These are phyloP conservation scores for Termitomyces sp. DNA, from an alignment of 768 basidiomycete genomes.

Conservation along the genomic window DNA sequence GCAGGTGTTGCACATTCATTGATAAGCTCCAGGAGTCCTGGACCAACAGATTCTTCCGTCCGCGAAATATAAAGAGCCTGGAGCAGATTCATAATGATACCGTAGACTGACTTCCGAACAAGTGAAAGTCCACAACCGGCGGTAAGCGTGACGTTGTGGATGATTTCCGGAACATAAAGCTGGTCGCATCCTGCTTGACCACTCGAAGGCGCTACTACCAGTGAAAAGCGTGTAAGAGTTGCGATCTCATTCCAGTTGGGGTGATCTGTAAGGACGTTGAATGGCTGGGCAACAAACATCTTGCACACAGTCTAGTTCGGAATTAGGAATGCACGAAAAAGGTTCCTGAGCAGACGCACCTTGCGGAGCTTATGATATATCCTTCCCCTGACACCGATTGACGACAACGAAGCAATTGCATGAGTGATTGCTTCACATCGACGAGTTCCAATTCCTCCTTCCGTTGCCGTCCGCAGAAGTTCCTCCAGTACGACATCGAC, in stretches of 20 bases:
- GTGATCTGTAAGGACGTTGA: conserved; percentile 63
- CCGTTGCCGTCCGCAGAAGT: conserved; percentile 75
- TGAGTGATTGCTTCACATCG: conserved; percentile 75
- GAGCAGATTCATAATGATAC: conserved; percentile 74
- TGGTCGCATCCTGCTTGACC: conserved; percentile 62
- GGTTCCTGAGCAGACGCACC: conserved; percentile 30
- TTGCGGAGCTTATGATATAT: conserved; percentile 77
- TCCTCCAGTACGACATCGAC: conserved; percentile 77
- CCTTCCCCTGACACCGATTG: conserved; percentile 73
- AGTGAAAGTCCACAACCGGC: conserved; percentile 69
- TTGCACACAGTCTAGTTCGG: conserved; percentile 60
- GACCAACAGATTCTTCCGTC: conserved; percentile 53
- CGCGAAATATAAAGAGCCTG: conserved; percentile 66
- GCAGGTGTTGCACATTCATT: conserved; percentile 53
- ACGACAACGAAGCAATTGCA: conserved; percentile 67
- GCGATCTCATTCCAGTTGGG: conserved; percentile 79
- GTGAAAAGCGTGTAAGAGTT: conserved; percentile 68
- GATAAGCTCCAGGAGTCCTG: conserved; percentile 59
- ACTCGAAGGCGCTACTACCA: conserved; percentile 66
- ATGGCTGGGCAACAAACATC: conserved; percentile 52
- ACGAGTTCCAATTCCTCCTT: conserved; percentile 71
- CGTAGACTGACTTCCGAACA: conserved; percentile 79
- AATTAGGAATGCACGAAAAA: not conserved
- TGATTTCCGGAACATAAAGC: conserved; percentile 77
- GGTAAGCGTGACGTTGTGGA: conserved; percentile 75